Conservation (phyloP, 1,139 yeast species). For the Zygoascus meyerae region DNA sequence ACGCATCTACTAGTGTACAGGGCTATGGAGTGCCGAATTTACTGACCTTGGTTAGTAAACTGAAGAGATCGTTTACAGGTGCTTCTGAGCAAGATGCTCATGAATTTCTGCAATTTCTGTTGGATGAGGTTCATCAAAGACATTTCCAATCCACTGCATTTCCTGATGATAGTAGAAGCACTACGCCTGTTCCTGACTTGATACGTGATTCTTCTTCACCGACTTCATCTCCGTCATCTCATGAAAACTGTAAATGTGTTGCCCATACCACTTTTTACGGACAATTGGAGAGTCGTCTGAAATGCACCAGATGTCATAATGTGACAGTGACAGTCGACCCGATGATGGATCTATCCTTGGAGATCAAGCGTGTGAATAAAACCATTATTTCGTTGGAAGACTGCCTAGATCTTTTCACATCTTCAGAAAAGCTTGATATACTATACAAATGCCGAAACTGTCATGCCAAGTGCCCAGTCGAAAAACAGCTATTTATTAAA, state of each 20-base stretch:
- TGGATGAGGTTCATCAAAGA: constrained; percentile 67
- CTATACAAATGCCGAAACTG: constrained; percentile 68
- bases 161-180: constrained; percentile 5
- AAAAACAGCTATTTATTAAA: constrained; percentile 62
- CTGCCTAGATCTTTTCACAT: constrained; percentile 72
- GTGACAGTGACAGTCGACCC: constrained; percentile 76
- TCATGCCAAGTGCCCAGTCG: constrained; percentile 54
- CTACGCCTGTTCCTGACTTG: constrained; percentile 3
- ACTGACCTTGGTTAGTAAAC: constrained; percentile 76
- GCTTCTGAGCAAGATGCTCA: constrained; percentile 97
- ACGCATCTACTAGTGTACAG: constrained; percentile 46
- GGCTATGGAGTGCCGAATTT: constrained; percentile 75
- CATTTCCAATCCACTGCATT: constrained; percentile 19
- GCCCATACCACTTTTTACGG: constrained; percentile 80
- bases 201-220: constrained; percentile 4
- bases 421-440: constrained; percentile 68
- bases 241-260: constrained; percentile 58
- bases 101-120: constrained; percentile 87
- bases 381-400: constrained; percentile 41
- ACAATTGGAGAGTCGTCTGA: constrained; percentile 64
- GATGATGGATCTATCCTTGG: constrained; percentile 81
- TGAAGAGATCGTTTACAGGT: constrained; percentile 80
- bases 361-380: constrained; percentile 32
- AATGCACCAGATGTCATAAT: constrained; percentile 61
- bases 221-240: constrained; percentile 11